Evolutionary conservation across 2,329 filamentous ascomycete species (phyloP).

Genomic region (Diaporthe ilicicola): DNA sequence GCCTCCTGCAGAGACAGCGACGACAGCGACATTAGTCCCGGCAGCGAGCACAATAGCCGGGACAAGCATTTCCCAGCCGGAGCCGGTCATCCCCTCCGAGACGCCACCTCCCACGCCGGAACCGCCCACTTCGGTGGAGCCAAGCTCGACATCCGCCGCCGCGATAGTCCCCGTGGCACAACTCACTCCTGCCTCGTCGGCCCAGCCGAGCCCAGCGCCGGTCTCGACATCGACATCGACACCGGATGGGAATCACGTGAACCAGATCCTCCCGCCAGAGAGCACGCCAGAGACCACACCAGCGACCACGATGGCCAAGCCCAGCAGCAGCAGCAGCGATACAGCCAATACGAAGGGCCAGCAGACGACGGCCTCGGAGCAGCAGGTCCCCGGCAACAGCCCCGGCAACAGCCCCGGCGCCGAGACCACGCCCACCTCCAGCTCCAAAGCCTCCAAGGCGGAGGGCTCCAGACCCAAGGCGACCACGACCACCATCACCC

Average conservation of each 20-base stretch:
- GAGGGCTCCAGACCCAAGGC: background rate
- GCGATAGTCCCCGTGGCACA: conserved; percentile 5
- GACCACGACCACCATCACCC: background rate
- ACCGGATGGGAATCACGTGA: background rate
- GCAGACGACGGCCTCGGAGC: background rate
- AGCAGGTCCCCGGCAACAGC: no score
- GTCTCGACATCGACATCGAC: background rate
- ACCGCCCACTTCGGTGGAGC: background rate
- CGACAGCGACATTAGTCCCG: background rate
- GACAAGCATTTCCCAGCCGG: background rate
- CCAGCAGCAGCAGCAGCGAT: background rate
- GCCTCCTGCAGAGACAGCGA: background rate
- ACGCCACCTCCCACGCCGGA: background rate
- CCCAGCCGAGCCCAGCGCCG: background rate
- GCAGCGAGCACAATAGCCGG: background rate
- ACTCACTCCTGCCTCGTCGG: background rate
- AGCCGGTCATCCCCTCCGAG: background rate
- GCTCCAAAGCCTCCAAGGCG: background rate
- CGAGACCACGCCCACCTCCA: background rate
- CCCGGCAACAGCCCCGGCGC: background rate
- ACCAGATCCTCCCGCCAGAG: background rate
- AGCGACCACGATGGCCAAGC: background rate
- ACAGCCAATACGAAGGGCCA: background rate
- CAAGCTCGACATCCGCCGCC: background rate
- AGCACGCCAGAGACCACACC: background rate